Evolutionary conservation across 73 alveolate species (phyloP).

Genomic region (Paramecium sexaurelia): DNA sequence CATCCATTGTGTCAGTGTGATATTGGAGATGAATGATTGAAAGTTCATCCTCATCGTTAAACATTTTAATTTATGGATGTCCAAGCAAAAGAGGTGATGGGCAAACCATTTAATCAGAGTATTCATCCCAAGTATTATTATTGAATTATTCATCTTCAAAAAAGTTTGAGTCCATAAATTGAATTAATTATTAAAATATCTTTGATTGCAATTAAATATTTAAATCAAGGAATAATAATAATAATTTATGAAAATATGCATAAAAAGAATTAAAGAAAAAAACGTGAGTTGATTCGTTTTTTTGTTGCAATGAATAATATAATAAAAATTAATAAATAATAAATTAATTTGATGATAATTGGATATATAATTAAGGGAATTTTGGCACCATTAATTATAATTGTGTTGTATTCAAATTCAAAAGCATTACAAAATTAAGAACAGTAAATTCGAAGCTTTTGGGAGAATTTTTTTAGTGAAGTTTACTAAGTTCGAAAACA

Average conservation of each 20-base stretch:
- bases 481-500: not conserved
- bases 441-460: not conserved
- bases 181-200: not conserved
- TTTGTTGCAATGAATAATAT: not conserved
- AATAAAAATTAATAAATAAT: not conserved
- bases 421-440: not conserved
- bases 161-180: not conserved
- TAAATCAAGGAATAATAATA: not conserved
- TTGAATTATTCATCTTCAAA: not conserved
- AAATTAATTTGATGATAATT: not conserved
- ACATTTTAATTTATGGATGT: not conserved
- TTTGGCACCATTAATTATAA: not conserved
- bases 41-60: not conserved
- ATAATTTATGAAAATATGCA: not conserved
- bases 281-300: not conserved
- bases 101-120: not conserved
- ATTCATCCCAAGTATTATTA: not conserved
- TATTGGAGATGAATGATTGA: not conserved
- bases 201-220: not conserved
- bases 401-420: not conserved
- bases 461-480: conserved; percentile 4
- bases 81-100: not conserved
- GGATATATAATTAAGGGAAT: not conserved
- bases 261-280: not conserved
- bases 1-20: not conserved